A percentile compares a stretch with the other conserved stretches of the same genome.
Conservation (phyloP, 225 moss, liverwort and hornwort genomes). For the Takakia lepidozioides region DNA sequence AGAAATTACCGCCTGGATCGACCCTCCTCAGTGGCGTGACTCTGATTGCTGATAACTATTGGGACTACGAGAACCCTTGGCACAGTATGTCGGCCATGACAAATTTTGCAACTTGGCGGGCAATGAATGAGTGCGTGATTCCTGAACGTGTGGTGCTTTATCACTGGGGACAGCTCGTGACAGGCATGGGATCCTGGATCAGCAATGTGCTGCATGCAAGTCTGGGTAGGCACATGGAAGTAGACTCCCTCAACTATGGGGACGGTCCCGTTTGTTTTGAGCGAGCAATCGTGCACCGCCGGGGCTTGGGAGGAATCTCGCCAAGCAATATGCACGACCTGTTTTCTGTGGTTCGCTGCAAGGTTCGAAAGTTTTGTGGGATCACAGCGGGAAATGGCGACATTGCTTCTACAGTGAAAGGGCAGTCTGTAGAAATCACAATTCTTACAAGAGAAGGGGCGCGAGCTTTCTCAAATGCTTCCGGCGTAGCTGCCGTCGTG, state of each 20-base stretch:
- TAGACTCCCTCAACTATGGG: conserved; percentile 17
- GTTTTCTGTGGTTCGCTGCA: conserved; percentile 68
- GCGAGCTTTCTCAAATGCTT: conserved; percentile 31
- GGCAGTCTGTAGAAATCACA: conserved; percentile 15
- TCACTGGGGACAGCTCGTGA: conserved; percentile 71
- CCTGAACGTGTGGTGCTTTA: conserved; percentile 60
- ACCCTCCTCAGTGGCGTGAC: conserved; percentile 43
- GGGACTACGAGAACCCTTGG: conserved; percentile 85
- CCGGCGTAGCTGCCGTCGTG: conserved; percentile 23
- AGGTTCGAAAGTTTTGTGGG: conserved; percentile 46
- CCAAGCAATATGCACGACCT: conserved; percentile 23
- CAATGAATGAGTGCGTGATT: conserved; percentile 26
- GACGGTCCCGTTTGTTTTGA: conserved; percentile 52
- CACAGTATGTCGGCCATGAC: conserved; percentile 72
- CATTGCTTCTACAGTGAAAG: background rate
- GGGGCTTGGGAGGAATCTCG: conserved; percentile 55
- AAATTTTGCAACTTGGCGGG: conserved; percentile 57
- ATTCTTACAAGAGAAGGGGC: conserved; percentile 24
- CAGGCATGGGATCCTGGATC: conserved; percentile 63
- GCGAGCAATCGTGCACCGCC: conserved; percentile 64
- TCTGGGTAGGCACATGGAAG: conserved; percentile 27
- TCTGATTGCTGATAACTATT: conserved; percentile 69
- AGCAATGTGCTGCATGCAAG: conserved; percentile 45
- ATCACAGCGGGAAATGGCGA: background rate
- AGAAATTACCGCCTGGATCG: conserved; percentile 23